Base-by-base conservation (phyloP, 805 yeast genomes). In the Teunomyces stri region DNA sequence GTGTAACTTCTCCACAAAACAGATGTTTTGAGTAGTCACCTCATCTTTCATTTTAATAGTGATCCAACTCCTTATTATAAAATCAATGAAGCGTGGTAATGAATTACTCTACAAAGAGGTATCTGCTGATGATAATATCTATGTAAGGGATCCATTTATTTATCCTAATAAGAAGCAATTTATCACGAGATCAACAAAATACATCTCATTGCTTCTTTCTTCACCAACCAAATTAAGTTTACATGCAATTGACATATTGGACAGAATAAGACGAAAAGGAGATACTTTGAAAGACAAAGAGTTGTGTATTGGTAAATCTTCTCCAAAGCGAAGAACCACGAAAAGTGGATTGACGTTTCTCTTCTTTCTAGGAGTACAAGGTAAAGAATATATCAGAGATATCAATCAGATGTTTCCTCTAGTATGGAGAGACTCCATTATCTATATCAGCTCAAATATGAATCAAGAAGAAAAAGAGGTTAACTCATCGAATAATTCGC, bases 301-400 rank as follows among this genome's bases (percentile, higher is more conserved):
- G 5, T 15, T 16, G 11, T 35, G 3, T n/a, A 16, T 12, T 18
- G 7, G 7, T 12, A 12, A 20, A 7, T 11, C 13, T 4, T 35
- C 13, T 10, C 7, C 38, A 20, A 35, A 35, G 13, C 38, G 38
- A 11, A 18, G 9, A 35, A 18, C 22, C 7, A 20, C 5, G 21
- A 35, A 35, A 20, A 18, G 22, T 35, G 38, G 25, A 11, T 18
- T 35, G 22, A 35, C n/a, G 9, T 35, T 35, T 20, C 38, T 35
- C n/a, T 49, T 67, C 37, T 67, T 68, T 42, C 46, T 66, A 15
- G 70, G 66, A 15, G 65, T 62, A 7, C 63, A 61, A 42, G 72
- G 72, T 5, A 67, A 67, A 45, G 69, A 65, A 35, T 61, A 49
- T 40, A 57, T 66, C 18, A 46, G 38, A 3, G 50, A 42, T 4